These are phyloP conservation scores for Petunia axillaris DNA, from an alignment of 257 asterid genomes.

Conservation along the genomic window DNA sequence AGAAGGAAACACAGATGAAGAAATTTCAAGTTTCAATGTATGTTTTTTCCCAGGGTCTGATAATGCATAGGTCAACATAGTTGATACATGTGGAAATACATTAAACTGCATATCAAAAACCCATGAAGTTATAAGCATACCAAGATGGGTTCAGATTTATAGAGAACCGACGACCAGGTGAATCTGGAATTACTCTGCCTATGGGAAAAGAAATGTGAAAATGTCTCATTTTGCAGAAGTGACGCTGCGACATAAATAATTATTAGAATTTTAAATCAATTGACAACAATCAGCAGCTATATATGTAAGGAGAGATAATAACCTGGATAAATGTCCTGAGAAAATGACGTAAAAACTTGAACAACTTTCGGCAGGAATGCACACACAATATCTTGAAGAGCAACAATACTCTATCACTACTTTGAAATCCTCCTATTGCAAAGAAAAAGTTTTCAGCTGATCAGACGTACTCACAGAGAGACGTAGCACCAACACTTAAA, in stretches of 20 bases:
- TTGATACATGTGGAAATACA: accelerated
- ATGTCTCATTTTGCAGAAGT: neutral
- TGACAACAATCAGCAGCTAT: neutral
- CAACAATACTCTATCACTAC: too few species aligned
- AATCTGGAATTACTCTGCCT: neutral
- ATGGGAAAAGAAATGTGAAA: neutral
- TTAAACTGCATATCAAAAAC: neutral
- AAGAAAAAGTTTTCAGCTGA: too few species aligned
- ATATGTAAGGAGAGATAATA: neutral
- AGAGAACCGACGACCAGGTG: neutral
- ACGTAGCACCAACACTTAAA: too few species aligned
- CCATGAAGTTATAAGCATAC: neutral
- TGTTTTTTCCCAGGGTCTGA: neutral
- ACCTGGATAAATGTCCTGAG: neutral
- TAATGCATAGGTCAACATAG: neutral
- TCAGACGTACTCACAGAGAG: too few species aligned
- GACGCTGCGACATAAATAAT: neutral
- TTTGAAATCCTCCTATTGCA: too few species aligned
- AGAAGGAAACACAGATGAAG: accelerated
- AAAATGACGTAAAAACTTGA: neutral
- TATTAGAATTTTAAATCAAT: neutral
- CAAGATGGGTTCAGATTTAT: neutral
- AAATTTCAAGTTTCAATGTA: too few species aligned
- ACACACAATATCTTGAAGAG: too few species aligned
- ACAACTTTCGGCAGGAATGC: too few species aligned